Conservation (phyloP, 371 early-diverging fungal species). For the Mucor saturninus region DNA sequence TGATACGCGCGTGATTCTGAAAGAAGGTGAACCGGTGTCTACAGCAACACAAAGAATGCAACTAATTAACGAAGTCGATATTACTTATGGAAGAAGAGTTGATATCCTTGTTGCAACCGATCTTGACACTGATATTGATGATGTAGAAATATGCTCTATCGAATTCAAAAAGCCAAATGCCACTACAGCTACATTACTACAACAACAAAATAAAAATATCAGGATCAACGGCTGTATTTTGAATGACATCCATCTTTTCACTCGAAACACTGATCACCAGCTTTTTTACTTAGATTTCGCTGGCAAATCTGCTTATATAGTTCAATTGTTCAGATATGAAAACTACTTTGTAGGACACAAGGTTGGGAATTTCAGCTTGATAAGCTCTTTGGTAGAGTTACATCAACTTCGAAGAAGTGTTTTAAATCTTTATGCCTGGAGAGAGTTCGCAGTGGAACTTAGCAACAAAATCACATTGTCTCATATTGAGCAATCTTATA, state of each 20-base stretch:
- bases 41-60: conserved; percentile 22
- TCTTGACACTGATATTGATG: conserved; percentile 14
- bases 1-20: conserved; percentile 19
- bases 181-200: conserved; percentile 6
- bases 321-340: conserved; percentile 17
- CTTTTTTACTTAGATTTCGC: conserved; percentile 20
- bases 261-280: not conserved
- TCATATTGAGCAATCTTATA: conserved; percentile 7
- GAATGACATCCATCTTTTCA: conserved; percentile 15
- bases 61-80: conserved; percentile 19
- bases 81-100: conserved; percentile 21
- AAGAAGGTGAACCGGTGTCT: conserved; percentile 22
- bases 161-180: conserved; percentile 26
- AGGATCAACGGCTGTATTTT: conserved; percentile 20
- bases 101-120: conserved; percentile 20
- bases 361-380: conserved; percentile 7
- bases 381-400: conserved; percentile 15
- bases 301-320: conserved; percentile 15
- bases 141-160: conserved; percentile 22
- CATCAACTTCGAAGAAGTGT: conserved; percentile 9
- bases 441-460: not conserved
- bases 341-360: conserved; percentile 14
- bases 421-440: conserved; percentile 18
- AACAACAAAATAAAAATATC: conserved; percentile 24
- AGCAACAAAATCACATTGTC: conserved; percentile 16